Evolutionary conservation across 768 basidiomycete genomes (phyloP).

Genomic region (Cystobasidium onofrii): DNA sequence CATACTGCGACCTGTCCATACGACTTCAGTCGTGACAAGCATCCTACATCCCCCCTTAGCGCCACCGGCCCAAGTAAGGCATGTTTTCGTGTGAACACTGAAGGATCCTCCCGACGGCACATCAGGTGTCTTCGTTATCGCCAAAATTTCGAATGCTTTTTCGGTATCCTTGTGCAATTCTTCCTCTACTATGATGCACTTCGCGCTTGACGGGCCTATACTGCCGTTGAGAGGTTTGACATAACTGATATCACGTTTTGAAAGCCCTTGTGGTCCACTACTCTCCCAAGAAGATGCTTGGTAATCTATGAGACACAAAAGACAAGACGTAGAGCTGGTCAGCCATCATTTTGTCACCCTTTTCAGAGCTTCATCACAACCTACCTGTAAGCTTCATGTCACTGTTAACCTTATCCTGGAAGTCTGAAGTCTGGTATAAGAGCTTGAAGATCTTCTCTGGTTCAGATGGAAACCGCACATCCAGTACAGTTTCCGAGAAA

Average conservation of each 20-base stretch:
- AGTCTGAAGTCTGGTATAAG: conserved; percentile 23
- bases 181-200: conserved; percentile 31
- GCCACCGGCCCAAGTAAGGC: conserved; percentile 31
- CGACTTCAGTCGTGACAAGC: conserved; percentile 30
- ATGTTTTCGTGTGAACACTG: conserved; percentile 33
- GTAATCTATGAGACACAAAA: too few relatives aligned
- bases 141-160: conserved; percentile 21
- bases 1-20: conserved; percentile 32
- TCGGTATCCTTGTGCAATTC: conserved; percentile 17
- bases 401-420: conserved; percentile 13
- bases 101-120: conserved; percentile 33
- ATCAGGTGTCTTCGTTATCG: conserved; percentile 33
- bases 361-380: neutral
- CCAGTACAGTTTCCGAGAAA: conserved; percentile 27
- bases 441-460: conserved; percentile 33
- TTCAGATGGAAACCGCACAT: conserved; percentile 29
- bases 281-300: neutral
- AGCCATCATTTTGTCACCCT: too few relatives aligned
- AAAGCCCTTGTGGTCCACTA: neutral
- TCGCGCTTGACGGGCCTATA: conserved; percentile 21
- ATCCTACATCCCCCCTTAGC: conserved; percentile 30
- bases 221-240: conserved; percentile 24
- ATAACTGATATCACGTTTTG: neutral
- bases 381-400: conserved; percentile 28
- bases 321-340: neutral